Evolutionary conservation across 192 early-diverging fungal genomes (phyloP), one percentile per base, ranked within the genome.

Genomic region (Coemansia sp.): DNA sequence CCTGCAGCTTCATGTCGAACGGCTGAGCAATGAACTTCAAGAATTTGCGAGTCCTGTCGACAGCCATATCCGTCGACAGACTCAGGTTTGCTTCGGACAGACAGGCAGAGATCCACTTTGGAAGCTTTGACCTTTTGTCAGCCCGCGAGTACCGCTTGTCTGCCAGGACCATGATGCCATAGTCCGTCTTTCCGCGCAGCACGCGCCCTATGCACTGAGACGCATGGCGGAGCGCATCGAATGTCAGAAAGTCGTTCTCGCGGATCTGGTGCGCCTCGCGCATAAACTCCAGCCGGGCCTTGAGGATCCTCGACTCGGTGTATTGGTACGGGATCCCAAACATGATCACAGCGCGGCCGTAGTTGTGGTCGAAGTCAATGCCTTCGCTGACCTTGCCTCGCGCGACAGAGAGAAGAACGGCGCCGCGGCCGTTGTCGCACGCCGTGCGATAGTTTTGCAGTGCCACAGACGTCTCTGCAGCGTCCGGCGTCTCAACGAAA

Each of bases 241-340:
- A 99, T 0, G 98, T 97, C 67, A 99, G 72, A 77, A 98, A 99
- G 70, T 99, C 98, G 71, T 96, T 99, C 79, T 99, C 98, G 37
- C 98, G 85, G 20, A 99, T 93, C 66, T 92, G 86, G 71, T 91
- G 90, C 66, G 94, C 89, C 61, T 98, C 95, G 25, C 98, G 81
- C 52, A 99, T 75, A 82, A 93, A 99, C 80, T 98, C 96, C 10
- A 99, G 82, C 6, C 95, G 87, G 1, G 96, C 96, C 86, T 96
- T 97, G 51, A 99, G 72, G 43, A 97, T 96, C 23, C 96, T 75
- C 53, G 88, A 91, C 74, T 97, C 96, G 0, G 96, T 99, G 77
- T 99, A 99, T 85, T 99, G 98, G 75, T 98, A 99, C 5, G 98
- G 98, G 56, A 99, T 96, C 15, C 98, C 98, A 88, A 99, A 99